Conservation (phyloP, 208 protist genomes). For the Trypanosoma lewisi region DNA sequence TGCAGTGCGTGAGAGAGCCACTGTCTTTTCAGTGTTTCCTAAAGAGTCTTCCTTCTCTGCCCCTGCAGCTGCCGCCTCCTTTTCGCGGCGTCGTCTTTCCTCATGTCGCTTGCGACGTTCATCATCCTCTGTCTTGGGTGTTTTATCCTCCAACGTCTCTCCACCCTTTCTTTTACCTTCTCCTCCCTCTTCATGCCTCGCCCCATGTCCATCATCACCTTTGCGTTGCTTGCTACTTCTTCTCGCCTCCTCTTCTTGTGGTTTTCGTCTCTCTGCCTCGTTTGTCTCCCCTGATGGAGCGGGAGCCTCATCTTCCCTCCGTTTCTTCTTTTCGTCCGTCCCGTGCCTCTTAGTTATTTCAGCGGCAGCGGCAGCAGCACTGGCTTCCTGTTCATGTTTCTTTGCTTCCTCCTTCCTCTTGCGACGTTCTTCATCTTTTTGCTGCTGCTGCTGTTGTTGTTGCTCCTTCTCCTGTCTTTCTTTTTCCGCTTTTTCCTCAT, state of each 20-base stretch:
- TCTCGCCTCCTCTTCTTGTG: not conserved
- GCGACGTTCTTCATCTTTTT: slow-evolving; percentile 23
- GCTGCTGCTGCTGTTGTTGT: slow-evolving; percentile 3
- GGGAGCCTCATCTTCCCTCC: not conserved
- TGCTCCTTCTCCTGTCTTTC: slow-evolving; percentile 25
- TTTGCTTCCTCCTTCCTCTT: slow-evolving; percentile 18
- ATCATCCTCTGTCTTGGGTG: slow-evolving; percentile 39
- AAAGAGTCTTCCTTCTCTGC: not conserved
- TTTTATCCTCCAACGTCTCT: slow-evolving; percentile 25
- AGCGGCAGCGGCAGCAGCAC: not conserved
- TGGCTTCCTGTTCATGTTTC: slow-evolving; percentile 19
- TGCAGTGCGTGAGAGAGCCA: not conserved
- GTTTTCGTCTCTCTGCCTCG: slow-evolving; percentile 6
- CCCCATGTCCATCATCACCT: slow-evolving; percentile 14
- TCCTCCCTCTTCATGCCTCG: slow-evolving; percentile 27
- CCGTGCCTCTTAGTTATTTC: not conserved
- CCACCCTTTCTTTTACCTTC: slow-evolving; percentile 24
- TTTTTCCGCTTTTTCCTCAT: slow-evolving; percentile 27
- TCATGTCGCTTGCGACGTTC: slow-evolving; percentile 62
- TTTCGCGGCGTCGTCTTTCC: slow-evolving; percentile 43
- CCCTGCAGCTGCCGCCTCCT: too few relatives aligned
- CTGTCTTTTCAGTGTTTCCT: not conserved
- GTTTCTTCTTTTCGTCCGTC: not conserved
- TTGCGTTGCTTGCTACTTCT: slow-evolving; percentile 2
- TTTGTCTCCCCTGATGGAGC: not conserved